These are phyloP conservation scores for Phytophthora quininea DNA, from an alignment of 352 stramenopile species.

Conservation along the genomic window DNA sequence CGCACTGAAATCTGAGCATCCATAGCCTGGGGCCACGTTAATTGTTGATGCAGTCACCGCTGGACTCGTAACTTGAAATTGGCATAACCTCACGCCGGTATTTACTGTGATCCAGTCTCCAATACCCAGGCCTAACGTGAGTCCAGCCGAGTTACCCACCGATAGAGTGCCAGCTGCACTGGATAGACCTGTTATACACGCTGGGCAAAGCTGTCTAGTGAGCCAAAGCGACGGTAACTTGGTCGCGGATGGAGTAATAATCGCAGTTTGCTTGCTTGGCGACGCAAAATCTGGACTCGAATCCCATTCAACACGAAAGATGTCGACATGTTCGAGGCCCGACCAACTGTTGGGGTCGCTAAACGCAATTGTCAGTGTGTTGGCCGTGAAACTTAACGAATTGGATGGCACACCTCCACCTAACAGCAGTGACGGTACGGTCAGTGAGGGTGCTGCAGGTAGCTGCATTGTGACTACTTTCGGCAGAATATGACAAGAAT, in stretches of 20 bases:
- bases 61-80: slow-evolving; percentile 41
- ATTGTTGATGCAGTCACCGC: slow-evolving; percentile 38
- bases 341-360: slow-evolving; percentile 70
- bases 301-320: slow-evolving; percentile 93
- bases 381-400: slow-evolving; percentile 67
- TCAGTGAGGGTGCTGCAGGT: slow-evolving; percentile 48
- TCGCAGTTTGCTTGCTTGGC: slow-evolving; percentile 30
- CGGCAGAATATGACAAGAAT: slow-evolving; percentile 64
- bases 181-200: slow-evolving; percentile 49
- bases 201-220: slow-evolving; percentile 50
- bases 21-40: slow-evolving; percentile 45
- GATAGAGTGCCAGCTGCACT: slow-evolving; percentile 19
- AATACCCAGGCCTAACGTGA: slow-evolving; percentile 17
- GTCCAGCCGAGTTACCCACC: slow-evolving; percentile 13
- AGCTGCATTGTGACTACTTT: slow-evolving; percentile 62
- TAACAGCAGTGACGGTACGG: slow-evolving; percentile 58
- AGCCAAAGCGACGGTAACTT: slow-evolving; percentile 47
- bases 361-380: slow-evolving; percentile 66
- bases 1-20: slow-evolving; percentile 50
- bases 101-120: slow-evolving; percentile 64
- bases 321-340: slow-evolving; percentile 82
- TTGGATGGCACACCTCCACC: slow-evolving; percentile 41
- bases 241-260: slow-evolving; percentile 37
- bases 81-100: slow-evolving; percentile 52
- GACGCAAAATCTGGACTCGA: slow-evolving; percentile 66